These are phyloP conservation scores for Xerocomus amazonicus DNA, from an alignment of 1,284 basidiomycete species.

Conservation along the genomic window DNA sequence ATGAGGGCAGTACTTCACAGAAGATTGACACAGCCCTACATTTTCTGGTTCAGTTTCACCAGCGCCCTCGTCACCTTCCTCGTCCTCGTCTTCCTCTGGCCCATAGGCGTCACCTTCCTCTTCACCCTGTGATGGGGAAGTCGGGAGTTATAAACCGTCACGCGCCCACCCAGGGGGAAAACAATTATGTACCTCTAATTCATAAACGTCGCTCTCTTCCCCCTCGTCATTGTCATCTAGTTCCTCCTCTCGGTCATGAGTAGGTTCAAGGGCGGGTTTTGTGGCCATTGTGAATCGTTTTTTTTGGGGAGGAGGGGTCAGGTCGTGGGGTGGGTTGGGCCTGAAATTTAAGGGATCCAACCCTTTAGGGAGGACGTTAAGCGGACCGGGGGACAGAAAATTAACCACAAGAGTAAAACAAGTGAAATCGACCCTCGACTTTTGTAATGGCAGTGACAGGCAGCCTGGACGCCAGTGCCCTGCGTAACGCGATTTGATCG, in stretches of 20 bases:
- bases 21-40: slow-evolving; percentile 8
- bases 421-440: neutral
- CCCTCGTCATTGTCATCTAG: slow-evolving; percentile 16
- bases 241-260: neutral
- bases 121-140: slow-evolving; percentile 19
- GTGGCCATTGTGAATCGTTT: slow-evolving; percentile 18
- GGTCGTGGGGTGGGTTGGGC: slow-evolving; percentile 7
- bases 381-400: slow-evolving; percentile 9
- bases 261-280: slow-evolving; percentile 19
- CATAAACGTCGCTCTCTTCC: slow-evolving; percentile 33
- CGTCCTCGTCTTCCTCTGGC: slow-evolving; percentile 23
- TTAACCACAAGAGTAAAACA: neutral
- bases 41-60: neutral
- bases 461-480: slow-evolving; percentile 4
- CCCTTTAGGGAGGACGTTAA: slow-evolving; percentile 12
- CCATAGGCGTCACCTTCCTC: slow-evolving; percentile 10
- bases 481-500: slow-evolving; percentile 6
- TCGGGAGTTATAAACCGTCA: neutral
- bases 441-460: neutral
- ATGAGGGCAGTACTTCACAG: slow-evolving; percentile 4
- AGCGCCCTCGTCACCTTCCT: slow-evolving; percentile 5
- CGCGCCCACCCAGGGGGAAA: neutral
- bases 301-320: neutral
- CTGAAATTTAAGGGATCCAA: slow-evolving; percentile 1
- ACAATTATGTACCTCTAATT: slow-evolving; percentile 20